Evolutionary conservation across 768 basidiomycete genomes (phyloP).

Genomic region (Gelatoporia subvermispora): DNA sequence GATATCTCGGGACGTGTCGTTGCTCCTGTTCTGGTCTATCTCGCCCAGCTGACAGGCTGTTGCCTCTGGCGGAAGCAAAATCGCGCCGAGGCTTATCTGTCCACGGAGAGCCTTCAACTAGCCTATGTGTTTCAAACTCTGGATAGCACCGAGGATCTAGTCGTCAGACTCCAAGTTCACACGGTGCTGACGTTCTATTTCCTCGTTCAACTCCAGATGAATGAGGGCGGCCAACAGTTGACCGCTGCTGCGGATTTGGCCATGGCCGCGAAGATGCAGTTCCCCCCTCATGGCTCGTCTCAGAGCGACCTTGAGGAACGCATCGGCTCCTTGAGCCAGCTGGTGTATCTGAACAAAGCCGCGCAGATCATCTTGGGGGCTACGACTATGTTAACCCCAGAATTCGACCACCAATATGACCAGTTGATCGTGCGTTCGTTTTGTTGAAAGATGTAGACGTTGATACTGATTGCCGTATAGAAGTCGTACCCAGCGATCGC

Average conservation of each 20-base stretch:
- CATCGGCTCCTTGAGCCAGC: slow-evolving; percentile 17
- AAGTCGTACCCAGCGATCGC: slow-evolving; percentile 9
- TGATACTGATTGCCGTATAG: slow-evolving; percentile 4
- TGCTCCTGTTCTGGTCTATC: slow-evolving; percentile 18
- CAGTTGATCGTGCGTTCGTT: background rate
- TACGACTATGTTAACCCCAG: slow-evolving; percentile 6
- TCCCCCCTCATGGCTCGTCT: slow-evolving; percentile 4
- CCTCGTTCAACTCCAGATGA: slow-evolving; percentile 14
- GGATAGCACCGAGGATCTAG: slow-evolving; percentile 9
- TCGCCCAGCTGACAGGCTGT: slow-evolving; percentile 20
- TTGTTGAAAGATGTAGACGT: background rate
- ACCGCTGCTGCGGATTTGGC: slow-evolving; percentile 1
- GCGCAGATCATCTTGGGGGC: slow-evolving; percentile 14
- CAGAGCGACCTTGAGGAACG: slow-evolving; percentile 8
- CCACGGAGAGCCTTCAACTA: slow-evolving; percentile 12
- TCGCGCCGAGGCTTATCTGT: background rate
- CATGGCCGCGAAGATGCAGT: background rate
- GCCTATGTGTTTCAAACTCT: slow-evolving; percentile 7
- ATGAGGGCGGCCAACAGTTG: slow-evolving; percentile 14
- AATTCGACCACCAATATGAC: slow-evolving; percentile 12
- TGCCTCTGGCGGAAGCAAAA: slow-evolving; percentile 18
- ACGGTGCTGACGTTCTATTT: slow-evolving; percentile 17
- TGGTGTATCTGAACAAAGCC: slow-evolving; percentile 20
- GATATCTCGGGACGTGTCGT: slow-evolving; percentile 18
- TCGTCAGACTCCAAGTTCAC: slow-evolving; percentile 17